These are phyloP conservation scores for Arbutus unedo DNA, from an alignment of 148 eudicot species.

Conservation along the genomic window DNA sequence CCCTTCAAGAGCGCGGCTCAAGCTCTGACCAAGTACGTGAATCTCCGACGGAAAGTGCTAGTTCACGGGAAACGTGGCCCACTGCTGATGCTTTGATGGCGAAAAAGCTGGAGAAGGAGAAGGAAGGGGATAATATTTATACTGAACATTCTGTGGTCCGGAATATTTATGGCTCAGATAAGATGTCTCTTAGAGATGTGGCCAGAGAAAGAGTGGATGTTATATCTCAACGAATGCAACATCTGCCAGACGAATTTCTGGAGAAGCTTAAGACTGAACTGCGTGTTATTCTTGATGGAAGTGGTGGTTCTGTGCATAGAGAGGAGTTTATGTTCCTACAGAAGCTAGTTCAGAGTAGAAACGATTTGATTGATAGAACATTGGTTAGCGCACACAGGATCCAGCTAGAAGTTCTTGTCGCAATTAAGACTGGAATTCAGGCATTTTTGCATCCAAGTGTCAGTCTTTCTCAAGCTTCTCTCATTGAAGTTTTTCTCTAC, in stretches of 20 bases:
- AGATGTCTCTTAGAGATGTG: slow-evolving; percentile 43
- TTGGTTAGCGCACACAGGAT: slow-evolving; percentile 47
- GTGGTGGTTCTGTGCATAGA: slow-evolving; percentile 47
- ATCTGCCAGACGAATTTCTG: slow-evolving; percentile 42
- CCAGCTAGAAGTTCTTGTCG: slow-evolving; percentile 58
- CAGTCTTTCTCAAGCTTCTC: slow-evolving; percentile 50
- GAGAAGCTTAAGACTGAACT: slow-evolving; percentile 47
- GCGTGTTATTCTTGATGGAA: slow-evolving; percentile 52
- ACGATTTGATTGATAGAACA: slow-evolving; percentile 43
- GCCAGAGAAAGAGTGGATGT: slow-evolving; percentile 56
- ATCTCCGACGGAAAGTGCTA: slow-evolving; percentile 66
- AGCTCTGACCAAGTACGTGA: slow-evolving; percentile 36
- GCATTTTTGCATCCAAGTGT: slow-evolving; percentile 57
- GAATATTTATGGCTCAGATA: slow-evolving; percentile 35
- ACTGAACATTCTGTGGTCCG: slow-evolving; percentile 49
- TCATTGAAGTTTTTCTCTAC: slow-evolving; percentile 52
- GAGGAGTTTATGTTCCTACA: slow-evolving; percentile 50
- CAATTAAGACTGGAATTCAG: slow-evolving; percentile 58
- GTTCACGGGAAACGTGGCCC: slow-evolving; percentile 61
- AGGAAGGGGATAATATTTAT: slow-evolving; percentile 36
- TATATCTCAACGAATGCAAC: slow-evolving; percentile 47
- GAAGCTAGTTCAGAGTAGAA: slow-evolving; percentile 51
- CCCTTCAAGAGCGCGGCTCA: slow-evolving; percentile 36
- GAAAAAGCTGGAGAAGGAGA: slow-evolving; percentile 39
- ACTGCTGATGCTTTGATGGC: slow-evolving; percentile 37